Evolutionary conservation across 768 basidiomycete genomes (phyloP).

Genomic region (Tubosaeta brunneosetosa): DNA sequence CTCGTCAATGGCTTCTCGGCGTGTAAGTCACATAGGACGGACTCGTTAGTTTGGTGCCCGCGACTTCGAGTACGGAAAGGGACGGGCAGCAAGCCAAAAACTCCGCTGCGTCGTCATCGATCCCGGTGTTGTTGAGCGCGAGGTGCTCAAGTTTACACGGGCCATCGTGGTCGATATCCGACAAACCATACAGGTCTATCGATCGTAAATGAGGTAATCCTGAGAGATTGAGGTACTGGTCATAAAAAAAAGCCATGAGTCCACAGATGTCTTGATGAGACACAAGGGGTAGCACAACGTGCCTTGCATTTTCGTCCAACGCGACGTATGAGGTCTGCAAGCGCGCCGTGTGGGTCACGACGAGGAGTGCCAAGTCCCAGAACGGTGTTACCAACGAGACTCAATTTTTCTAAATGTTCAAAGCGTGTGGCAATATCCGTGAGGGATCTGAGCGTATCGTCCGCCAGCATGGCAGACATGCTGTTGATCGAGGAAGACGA

Average conservation of each 20-base stretch:
- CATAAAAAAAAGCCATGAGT: background rate
- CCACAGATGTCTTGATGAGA: background rate
- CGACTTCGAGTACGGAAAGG: conserved; percentile 47
- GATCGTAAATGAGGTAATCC: conserved; percentile 49
- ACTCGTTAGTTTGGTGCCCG: conserved; percentile 60
- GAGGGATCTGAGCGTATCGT: conserved; percentile 41
- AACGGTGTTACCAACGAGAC: conserved; percentile 60
- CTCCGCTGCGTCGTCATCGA: conserved; percentile 53
- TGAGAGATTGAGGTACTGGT: conserved; percentile 56
- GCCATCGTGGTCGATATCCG: conserved; percentile 5
- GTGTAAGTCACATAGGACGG: conserved; percentile 14
- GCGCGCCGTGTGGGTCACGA: conserved; percentile 26
- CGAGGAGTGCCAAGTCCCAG: conserved; percentile 38
- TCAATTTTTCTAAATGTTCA: conserved; percentile 46
- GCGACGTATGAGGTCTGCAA: conserved; percentile 43
- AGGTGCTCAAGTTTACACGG: conserved; percentile 44
- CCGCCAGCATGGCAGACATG: conserved; percentile 50
- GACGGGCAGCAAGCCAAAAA: conserved; percentile 50
- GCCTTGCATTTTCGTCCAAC: conserved; percentile 62
- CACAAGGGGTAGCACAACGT: conserved; percentile 3
- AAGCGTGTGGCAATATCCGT: conserved; percentile 37
- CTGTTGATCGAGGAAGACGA: conserved; percentile 42
- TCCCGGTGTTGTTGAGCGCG: conserved; percentile 53
- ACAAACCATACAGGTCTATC: conserved; percentile 43
- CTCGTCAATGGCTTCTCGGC: background rate